phyloP scores from a whole-genome alignment of 768 basidiomycete species.

The Cystobasidium ongulense region DNA sequence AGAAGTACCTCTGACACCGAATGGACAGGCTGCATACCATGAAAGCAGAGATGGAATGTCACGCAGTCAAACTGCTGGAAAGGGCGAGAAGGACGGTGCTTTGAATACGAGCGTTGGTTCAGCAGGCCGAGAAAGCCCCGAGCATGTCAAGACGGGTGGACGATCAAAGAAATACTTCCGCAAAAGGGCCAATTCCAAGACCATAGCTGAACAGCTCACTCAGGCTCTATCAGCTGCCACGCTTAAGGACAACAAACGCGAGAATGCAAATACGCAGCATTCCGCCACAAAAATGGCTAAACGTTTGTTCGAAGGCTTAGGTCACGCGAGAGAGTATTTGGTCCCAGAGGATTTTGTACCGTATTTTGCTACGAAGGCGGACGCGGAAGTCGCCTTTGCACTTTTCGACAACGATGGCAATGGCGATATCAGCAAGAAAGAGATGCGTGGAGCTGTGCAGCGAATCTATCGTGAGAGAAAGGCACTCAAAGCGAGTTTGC shows the following conservation, averaged over 20 bases:
- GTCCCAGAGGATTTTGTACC: constrained; percentile 57
- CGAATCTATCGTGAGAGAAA: constrained; percentile 71
- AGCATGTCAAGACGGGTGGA: neutral
- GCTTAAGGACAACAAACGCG: constrained; percentile 35
- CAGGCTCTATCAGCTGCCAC: constrained; percentile 34
- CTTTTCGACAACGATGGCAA: constrained; percentile 75
- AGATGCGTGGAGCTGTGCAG: constrained; percentile 70
- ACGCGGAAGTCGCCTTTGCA: constrained; percentile 59
- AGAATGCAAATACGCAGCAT: constrained; percentile 29
- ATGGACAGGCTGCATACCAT: neutral
- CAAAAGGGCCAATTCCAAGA: constrained; percentile 26
- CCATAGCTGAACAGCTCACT: constrained; percentile 29
- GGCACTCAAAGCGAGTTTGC: constrained; percentile 60
- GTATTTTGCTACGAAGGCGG: constrained; percentile 63
- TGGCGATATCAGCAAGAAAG: constrained; percentile 65
- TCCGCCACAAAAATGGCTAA: constrained; percentile 33
- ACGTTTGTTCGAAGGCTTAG: constrained; percentile 35
- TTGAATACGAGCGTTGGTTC: neutral
- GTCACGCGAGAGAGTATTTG: constrained; percentile 15
- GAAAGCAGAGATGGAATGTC: constrained; percentile 4
- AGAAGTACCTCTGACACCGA: constrained; percentile 20
- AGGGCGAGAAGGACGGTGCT: neutral
- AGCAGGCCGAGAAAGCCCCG: neutral
- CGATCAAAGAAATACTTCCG: constrained; percentile 7
- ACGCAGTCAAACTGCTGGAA: neutral